phyloP scores from a whole-genome alignment of 805 yeast species.

The Saccharomycopsis babjevae region DNA sequence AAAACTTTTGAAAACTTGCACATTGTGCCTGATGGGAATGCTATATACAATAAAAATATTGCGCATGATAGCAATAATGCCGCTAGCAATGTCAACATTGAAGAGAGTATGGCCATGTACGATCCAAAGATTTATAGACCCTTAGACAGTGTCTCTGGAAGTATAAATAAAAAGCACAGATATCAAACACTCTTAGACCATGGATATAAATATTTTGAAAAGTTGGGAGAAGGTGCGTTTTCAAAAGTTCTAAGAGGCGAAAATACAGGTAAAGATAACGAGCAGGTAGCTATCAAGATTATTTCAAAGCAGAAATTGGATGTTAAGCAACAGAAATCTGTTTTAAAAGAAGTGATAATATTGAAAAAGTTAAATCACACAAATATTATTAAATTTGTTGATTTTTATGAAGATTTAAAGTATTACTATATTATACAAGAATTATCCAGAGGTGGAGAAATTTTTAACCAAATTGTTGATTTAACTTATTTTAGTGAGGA shows the following conservation, averaged over 20 bases:
- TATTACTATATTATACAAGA: slow-evolving; percentile 67
- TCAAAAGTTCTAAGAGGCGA: slow-evolving; percentile 60
- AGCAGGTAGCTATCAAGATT: slow-evolving; percentile 41
- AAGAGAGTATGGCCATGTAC: not conserved
- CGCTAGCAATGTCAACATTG: not conserved
- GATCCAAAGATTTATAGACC: not conserved
- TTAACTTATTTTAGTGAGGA: slow-evolving; percentile 59
- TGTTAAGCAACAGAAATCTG: slow-evolving; percentile 51
- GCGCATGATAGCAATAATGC: not conserved
- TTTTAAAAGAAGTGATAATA: slow-evolving; percentile 69
- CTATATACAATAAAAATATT: not conserved
- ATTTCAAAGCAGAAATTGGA: slow-evolving; percentile 65
- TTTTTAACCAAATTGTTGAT: slow-evolving; percentile 57
- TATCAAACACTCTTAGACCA: slow-evolving; percentile 10
- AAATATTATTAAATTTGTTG: slow-evolving; percentile 53
- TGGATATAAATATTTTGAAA: slow-evolving; percentile 27
- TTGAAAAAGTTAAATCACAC: slow-evolving; percentile 58
- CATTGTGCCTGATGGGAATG: not conserved
- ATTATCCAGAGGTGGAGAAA: slow-evolving; percentile 67
- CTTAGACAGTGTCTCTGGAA: not conserved
- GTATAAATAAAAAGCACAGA: not conserved
- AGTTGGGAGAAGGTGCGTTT: slow-evolving; percentile 78
- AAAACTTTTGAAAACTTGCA: not conserved
- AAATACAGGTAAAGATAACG: slow-evolving; percentile 12
- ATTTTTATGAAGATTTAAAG: slow-evolving; percentile 52